Evolutionary conservation across 2,329 filamentous ascomycete genomes (phyloP).

Genomic region (Neonectria punicea): DNA sequence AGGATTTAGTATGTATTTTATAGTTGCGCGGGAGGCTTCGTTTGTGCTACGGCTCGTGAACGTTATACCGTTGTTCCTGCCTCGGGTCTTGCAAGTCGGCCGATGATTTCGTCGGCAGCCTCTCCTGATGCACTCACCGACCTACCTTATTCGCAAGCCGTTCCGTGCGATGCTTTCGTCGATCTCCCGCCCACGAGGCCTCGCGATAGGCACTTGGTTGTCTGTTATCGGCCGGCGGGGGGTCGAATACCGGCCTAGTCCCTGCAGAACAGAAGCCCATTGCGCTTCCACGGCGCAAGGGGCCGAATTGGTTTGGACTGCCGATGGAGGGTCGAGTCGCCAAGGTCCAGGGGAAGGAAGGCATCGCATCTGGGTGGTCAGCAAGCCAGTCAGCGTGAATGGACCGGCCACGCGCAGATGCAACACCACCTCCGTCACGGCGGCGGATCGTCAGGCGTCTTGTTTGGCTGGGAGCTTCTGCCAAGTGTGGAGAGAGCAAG

Average conservation of each 20-base stretch:
- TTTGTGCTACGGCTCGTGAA: neutral
- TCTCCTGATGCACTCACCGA: constrained; percentile 24
- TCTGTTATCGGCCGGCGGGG: constrained; percentile 14
- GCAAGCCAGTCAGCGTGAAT: constrained; percentile 12
- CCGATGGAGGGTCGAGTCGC: constrained; percentile 10
- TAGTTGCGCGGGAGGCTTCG: constrained; percentile 1
- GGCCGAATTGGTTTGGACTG: constrained; percentile 16
- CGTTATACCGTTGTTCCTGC: neutral
- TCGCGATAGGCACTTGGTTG: constrained; percentile 21
- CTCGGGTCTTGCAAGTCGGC: neutral
- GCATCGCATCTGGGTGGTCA: neutral
- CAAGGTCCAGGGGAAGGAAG: neutral
- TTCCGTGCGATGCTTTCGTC: constrained; percentile 16
- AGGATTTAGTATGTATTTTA: neutral
- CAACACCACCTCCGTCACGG: constrained; percentile 3
- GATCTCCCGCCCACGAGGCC: constrained; percentile 17
- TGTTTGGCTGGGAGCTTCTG: constrained; percentile 9
- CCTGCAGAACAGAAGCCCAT: neutral
- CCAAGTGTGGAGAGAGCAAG: constrained; percentile 16
- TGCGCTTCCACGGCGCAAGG: constrained; percentile 2
- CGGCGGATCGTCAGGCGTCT: constrained; percentile 6
- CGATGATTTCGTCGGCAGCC: neutral
- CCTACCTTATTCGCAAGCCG: constrained; percentile 15
- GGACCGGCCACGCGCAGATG: constrained; percentile 16
- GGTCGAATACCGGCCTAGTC: neutral